Conservation (phyloP, 352 stramenopile genomes). For the Saprolegnia parasitica region DNA sequence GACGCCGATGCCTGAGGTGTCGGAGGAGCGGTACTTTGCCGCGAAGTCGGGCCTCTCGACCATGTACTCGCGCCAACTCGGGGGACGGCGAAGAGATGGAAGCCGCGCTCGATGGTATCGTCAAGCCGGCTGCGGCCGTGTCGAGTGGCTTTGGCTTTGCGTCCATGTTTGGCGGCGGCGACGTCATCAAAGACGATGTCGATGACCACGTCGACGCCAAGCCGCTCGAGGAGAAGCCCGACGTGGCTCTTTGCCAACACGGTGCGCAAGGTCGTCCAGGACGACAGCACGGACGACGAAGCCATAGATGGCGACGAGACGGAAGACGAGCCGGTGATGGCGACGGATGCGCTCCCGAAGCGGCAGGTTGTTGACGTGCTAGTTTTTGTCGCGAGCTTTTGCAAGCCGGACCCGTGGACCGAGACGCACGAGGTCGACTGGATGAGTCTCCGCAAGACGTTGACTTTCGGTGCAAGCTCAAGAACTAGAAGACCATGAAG, state of each 20-base stretch:
- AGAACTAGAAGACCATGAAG: conserved; percentile 68
- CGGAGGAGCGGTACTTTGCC: conserved; percentile 67
- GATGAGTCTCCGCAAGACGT: conserved; percentile 58
- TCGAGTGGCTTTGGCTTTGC: conserved; percentile 58
- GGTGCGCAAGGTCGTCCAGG: conserved; percentile 38
- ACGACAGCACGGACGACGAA: conserved; percentile 32
- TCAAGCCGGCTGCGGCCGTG: conserved; percentile 34
- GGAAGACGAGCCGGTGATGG: conserved; percentile 32
- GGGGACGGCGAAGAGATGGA: conserved; percentile 71
- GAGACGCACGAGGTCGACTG: conserved; percentile 37
- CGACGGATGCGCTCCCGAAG: conserved; percentile 37
- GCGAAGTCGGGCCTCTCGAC: conserved; percentile 52
- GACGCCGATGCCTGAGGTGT: conserved; percentile 47
- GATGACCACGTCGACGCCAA: conserved; percentile 30
- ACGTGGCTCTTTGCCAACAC: conserved; percentile 44
- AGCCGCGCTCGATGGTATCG: conserved; percentile 67
- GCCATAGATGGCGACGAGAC: background rate
- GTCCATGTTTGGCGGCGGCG: conserved; percentile 60
- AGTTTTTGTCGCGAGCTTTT: conserved; percentile 50
- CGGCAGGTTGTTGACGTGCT: conserved; percentile 53
- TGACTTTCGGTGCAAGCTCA: conserved; percentile 79
- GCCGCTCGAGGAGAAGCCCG: conserved; percentile 14
- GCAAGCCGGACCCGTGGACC: conserved; percentile 31
- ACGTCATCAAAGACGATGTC: conserved; percentile 40
- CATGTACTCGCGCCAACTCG: conserved; percentile 74